Percentiles rank a stretch among this genome's conserved stretches.
Conservation (phyloP, 257 asterid genomes). For the Leonotis leonurus region DNA sequence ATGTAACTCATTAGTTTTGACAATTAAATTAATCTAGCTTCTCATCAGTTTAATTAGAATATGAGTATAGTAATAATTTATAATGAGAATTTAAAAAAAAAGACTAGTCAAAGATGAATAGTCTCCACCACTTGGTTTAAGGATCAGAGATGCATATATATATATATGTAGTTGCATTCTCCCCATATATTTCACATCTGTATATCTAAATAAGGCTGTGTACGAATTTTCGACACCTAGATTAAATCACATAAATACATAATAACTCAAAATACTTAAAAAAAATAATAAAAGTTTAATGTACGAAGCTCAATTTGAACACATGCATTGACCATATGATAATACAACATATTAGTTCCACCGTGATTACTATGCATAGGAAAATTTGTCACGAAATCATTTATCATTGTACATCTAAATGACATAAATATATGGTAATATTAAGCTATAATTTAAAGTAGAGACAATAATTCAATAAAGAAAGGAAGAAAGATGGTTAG, state of each 20-base stretch:
- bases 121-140: conserved; percentile 13
- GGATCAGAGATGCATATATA: conserved; percentile 10
- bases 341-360: too few relatives aligned
- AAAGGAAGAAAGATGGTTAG: conserved; percentile 10
- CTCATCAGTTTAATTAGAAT: neutral
- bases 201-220: neutral
- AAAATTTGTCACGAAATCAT: neutral
- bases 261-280: neutral
- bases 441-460: neutral
- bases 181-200: conserved; percentile 10
- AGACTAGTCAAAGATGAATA: conserved; percentile 9
- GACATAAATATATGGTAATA: neutral
- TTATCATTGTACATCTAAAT: neutral
- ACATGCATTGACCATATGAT: too few relatives aligned
- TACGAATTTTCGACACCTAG: neutral
- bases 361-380: too few relatives aligned
- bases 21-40: too few relatives aligned
- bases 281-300: too few relatives aligned
- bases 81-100: neutral
- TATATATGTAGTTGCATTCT: neutral
- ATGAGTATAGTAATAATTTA: neutral
- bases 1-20: too few relatives aligned
- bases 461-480: conserved; percentile 13
- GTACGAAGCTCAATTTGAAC: neutral
- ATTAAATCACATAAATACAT: neutral